Base-by-base conservation (phyloP, 306 rosid species). In the Quercus variabilis region DNA sequence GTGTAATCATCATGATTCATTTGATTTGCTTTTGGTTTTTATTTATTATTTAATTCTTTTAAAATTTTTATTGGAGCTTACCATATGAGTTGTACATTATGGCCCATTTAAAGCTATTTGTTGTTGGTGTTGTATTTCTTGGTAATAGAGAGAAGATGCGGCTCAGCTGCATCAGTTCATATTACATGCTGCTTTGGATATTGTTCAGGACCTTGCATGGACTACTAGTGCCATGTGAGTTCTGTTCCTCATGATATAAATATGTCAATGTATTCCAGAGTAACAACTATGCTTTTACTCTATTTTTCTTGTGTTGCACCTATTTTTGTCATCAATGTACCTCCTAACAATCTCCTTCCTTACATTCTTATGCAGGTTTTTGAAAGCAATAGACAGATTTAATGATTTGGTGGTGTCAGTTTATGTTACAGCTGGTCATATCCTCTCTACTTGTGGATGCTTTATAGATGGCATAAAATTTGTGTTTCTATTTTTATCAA, bases 171-270 rank as follows among this genome's bases (percentile, higher is more conserved):
- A 95, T 88, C 99, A 95, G 85, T 95, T 95, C 86, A 86, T 95
- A 71, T 83, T 95, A 64, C 99, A 95, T 43, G 94, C 99, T 4
- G 97, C 99, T 84, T 91, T 95, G 1, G 99, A 95, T 83, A 89
- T 95, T 71, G 99, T 95, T 71, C 99, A 95, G 86, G 99, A 95
- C 88, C 92, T 92, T 81, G 99, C 99, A 14, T 92, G 99, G 99
- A 92, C 99, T 74, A 95, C 99, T 30, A 95, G 98, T 76, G 97
- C 99, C 59, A 95, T 95, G 99, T 95, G 75, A 87, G 90, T 88
- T 75, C 17, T 58, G 14, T 46, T 77, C 33, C 58, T 80, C 31
- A 5, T 28, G 38, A 12, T 54, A 38, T 23, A 70, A 17, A 9
- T 6, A 30, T 60, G 60, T 35, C 23, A 60, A 3, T 65, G 59